Evolutionary conservation across 495 filamentous ascomycete genomes (phyloP).

Genomic region (Pyronema omphalodes): DNA sequence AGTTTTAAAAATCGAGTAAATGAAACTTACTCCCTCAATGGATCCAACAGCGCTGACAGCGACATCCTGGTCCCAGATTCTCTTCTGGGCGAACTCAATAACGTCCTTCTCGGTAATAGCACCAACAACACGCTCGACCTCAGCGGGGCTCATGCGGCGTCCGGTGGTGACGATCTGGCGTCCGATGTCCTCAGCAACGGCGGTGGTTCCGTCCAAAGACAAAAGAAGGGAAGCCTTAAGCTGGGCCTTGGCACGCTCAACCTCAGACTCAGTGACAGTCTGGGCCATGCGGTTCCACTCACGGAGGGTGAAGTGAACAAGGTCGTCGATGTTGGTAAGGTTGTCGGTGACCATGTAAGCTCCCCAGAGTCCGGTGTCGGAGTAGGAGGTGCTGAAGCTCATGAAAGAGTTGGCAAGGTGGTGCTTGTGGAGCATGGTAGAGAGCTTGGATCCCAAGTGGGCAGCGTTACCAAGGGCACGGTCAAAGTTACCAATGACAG

Average conservation of each 20-base stretch:
- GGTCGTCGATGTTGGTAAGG: constrained; percentile 70
- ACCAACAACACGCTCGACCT: constrained; percentile 82
- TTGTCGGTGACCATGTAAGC: constrained; percentile 95
- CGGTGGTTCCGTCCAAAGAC: constrained; percentile 90
- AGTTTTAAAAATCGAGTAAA: background rate
- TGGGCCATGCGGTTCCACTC: constrained; percentile 89
- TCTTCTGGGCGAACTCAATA: constrained; percentile 76
- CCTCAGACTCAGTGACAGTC: constrained; percentile 73
- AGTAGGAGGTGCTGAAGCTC: constrained; percentile 99
- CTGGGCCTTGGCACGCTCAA: constrained; percentile 96
- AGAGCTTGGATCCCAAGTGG: constrained; percentile 94
- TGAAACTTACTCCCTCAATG: constrained; percentile 53
- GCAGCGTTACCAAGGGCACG: constrained; percentile 92
- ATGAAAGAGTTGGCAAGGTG: constrained; percentile 97
- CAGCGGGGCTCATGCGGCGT: constrained; percentile 69
- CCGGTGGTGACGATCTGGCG: constrained; percentile 96
- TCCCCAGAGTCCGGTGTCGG: constrained; percentile 97
- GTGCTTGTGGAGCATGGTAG: constrained; percentile 77
- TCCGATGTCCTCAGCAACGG: constrained; percentile 94
- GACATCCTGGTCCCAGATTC: constrained; percentile 92
- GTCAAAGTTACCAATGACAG: constrained; percentile 99
- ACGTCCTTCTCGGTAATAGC: constrained; percentile 90
- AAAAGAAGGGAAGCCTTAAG: constrained; percentile 96
- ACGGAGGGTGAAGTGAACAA: constrained; percentile 92
- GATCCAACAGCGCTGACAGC: constrained; percentile 80